Percentiles rank a stretch among this genome's conserved stretches.
These are phyloP conservation scores for Apiospora arundinis DNA, from an alignment of 2,329 filamentous ascomycete genomes.

Conservation along the genomic window DNA sequence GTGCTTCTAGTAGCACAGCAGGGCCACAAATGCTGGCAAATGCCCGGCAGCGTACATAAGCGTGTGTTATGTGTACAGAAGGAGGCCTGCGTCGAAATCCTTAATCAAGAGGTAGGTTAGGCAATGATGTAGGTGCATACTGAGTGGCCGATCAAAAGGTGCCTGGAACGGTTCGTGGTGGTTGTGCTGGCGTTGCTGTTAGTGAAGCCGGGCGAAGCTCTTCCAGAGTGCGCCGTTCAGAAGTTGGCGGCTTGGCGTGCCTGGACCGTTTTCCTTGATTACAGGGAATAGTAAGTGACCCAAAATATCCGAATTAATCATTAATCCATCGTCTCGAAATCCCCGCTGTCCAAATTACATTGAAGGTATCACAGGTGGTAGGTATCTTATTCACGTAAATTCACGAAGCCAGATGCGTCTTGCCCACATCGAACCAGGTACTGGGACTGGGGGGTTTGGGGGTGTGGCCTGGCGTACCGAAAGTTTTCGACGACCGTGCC, in stretches of 20 bases:
- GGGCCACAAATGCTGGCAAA: slow-evolving; percentile 13
- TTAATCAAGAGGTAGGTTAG: neutral
- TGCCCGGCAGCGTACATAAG: slow-evolving; percentile 20
- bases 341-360: neutral
- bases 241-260: slow-evolving; percentile 4
- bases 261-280: neutral
- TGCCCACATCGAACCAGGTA: slow-evolving; percentile 4
- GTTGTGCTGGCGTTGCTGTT: neutral
- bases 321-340: neutral
- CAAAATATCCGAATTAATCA: neutral
- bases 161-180: neutral
- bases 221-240: neutral
- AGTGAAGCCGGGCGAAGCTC: neutral
- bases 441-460: neutral
- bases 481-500: neutral
- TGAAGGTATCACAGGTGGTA: neutral
- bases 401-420: neutral
- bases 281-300: neutral
- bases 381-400: neutral
- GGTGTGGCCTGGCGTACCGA: neutral
- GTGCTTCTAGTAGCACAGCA: slow-evolving; percentile 1
- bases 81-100: neutral
- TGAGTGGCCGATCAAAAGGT: neutral
- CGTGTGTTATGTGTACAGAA: slow-evolving; percentile 13
- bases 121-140: too few relatives aligned